Percentiles rank a stretch among this genome's conserved stretches.
Evolutionary conservation across 75 land plant species (phyloP).

Genomic region (Pinus tabuliformis): DNA sequence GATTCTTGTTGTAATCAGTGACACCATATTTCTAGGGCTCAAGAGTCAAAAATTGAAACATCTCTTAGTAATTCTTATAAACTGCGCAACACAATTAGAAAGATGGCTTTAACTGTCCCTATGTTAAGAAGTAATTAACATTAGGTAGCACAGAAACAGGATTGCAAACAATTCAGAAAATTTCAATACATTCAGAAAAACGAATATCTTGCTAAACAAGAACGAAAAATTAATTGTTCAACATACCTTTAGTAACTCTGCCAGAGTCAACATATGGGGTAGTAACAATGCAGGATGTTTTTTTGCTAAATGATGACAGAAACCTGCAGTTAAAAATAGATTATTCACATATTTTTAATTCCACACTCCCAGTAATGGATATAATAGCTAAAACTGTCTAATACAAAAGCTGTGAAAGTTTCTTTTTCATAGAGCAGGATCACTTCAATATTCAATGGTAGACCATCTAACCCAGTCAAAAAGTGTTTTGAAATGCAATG

Average conservation of each 20-base stretch:
- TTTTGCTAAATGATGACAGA: slow-evolving; percentile 39
- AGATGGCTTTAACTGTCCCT: background rate
- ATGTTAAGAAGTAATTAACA: background rate
- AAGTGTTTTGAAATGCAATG: too few relatives aligned
- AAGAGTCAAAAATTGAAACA: background rate
- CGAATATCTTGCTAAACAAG: too few relatives aligned
- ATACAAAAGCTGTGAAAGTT: background rate
- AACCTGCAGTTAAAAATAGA: slow-evolving; percentile 15
- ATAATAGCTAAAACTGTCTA: background rate
- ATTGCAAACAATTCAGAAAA: background rate
- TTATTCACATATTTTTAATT: background rate
- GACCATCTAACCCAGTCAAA: background rate
- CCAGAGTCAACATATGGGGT: slow-evolving; percentile 23
- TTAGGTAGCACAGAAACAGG: background rate
- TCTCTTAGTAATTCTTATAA: background rate
- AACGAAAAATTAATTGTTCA: background rate
- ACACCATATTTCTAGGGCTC: background rate
- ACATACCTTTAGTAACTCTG: slow-evolving; percentile 27
- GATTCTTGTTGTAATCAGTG: background rate
- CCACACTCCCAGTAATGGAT: background rate
- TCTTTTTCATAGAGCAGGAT: background rate
- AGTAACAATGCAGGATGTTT: slow-evolving; percentile 30
- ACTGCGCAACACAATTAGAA: background rate
- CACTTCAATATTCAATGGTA: background rate
- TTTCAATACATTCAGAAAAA: background rate